Evolutionary conservation across 148 eudicot genomes (phyloP).

Genomic region (Nepenthes gracilis): DNA sequence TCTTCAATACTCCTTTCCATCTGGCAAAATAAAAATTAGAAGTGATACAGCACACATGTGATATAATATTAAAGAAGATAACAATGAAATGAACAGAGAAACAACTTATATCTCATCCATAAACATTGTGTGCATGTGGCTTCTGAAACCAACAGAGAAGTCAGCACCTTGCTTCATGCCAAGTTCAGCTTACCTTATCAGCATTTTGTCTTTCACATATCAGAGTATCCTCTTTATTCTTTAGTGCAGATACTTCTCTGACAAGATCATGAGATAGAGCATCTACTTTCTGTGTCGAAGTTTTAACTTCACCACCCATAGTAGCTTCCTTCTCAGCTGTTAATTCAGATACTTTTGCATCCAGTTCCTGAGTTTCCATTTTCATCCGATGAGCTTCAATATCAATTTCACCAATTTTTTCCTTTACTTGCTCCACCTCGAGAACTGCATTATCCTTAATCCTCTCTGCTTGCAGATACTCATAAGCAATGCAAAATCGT

Average conservation of each 20-base stretch:
- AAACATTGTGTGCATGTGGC: too few relatives aligned
- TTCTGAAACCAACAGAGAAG: too few relatives aligned
- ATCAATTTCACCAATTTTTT: slow-evolving; percentile 55
- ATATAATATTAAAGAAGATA: not conserved
- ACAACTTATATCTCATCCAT: too few relatives aligned
- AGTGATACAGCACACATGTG: not conserved
- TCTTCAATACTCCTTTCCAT: slow-evolving; percentile 61
- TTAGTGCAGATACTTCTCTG: slow-evolving; percentile 63
- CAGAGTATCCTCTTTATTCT: slow-evolving; percentile 74
- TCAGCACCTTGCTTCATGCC: too few relatives aligned
- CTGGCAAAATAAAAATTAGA: slow-evolving; percentile 23
- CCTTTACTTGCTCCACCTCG: slow-evolving; percentile 50
- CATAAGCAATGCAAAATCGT: slow-evolving; percentile 92
- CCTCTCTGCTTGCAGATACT: slow-evolving; percentile 81
- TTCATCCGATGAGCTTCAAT: slow-evolving; percentile 30
- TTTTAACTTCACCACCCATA: slow-evolving; percentile 77
- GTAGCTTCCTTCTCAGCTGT: slow-evolving; percentile 81
- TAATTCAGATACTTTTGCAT: slow-evolving; percentile 46
- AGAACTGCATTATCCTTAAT: slow-evolving; percentile 62
- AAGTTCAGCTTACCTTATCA: slow-evolving; percentile 41
- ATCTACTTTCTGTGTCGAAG: slow-evolving; percentile 70
- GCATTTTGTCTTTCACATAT: slow-evolving; percentile 54
- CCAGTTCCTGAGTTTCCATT: slow-evolving; percentile 63
- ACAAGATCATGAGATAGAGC: slow-evolving; percentile 68
- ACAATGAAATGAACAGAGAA: not conserved